A percentile compares a stretch with the other conserved stretches of the same genome.
Conservation (phyloP, 2,329 filamentous ascomycete species). For the Talaromyces verruculosus region DNA sequence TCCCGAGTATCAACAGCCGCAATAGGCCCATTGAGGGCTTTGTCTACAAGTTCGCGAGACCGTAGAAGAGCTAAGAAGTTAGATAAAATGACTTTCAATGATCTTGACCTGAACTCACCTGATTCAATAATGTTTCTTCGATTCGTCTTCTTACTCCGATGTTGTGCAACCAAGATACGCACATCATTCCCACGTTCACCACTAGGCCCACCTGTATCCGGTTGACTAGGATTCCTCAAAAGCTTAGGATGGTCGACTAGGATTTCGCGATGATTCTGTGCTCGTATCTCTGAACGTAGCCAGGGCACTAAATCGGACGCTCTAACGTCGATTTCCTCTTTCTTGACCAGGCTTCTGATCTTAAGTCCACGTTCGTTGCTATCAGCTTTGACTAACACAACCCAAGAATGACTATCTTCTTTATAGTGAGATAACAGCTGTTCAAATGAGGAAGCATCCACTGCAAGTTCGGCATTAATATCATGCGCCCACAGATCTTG, state of each 20-base stretch:
- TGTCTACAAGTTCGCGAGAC: conserved; percentile 63
- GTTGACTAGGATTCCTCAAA: conserved; percentile 43
- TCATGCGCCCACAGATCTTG: conserved; percentile 77
- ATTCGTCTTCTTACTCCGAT: conserved; percentile 88
- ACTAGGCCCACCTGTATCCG: conserved; percentile 35
- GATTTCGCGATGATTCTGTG: conserved; percentile 65
- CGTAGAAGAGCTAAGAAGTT: conserved; percentile 49
- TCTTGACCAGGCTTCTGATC: conserved; percentile 73
- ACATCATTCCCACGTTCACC: conserved; percentile 67
- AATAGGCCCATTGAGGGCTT: conserved; percentile 75
- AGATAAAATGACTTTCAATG: conserved; percentile 12
- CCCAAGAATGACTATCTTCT: conserved; percentile 81
- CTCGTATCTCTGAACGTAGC: conserved; percentile 77
- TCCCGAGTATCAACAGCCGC: conserved; percentile 87
- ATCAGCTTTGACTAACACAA: conserved; percentile 78
- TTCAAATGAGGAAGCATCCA: conserved; percentile 75
- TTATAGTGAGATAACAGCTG: conserved; percentile 66
- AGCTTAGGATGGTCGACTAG: conserved; percentile 45
- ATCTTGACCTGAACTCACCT: conserved; percentile 55
- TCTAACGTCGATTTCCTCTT: conserved; percentile 78
- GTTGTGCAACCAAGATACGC: conserved; percentile 77
- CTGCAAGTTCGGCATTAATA: conserved; percentile 84
- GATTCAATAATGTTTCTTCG: conserved; percentile 82
- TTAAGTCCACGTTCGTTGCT: conserved; percentile 63
- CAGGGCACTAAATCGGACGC: conserved; percentile 72